Conservation (phyloP, 345 rosid genomes). For the Tarenaya hassleriana region DNA sequence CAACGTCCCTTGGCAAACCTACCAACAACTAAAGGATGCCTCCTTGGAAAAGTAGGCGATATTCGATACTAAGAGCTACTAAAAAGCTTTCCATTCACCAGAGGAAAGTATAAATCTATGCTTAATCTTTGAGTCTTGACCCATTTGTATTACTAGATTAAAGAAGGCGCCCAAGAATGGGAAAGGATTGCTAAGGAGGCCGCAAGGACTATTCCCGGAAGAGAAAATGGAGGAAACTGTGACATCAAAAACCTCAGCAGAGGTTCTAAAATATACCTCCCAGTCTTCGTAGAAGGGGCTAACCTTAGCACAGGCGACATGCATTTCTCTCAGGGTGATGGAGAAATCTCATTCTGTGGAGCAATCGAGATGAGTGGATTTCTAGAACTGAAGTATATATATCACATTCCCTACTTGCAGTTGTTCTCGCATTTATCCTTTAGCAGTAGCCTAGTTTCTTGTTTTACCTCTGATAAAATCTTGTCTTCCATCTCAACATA, state of each 20-base stretch:
- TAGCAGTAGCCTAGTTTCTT: too few species aligned
- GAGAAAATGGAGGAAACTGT: constrained; percentile 97
- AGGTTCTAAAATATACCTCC: constrained; percentile 80
- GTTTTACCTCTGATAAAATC: neutral
- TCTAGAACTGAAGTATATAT: constrained; percentile 64
- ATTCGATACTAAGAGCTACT: constrained; percentile 1
- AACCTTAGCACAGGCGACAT: constrained; percentile 86
- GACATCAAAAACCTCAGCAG: constrained; percentile 84
- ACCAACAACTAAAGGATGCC: constrained; percentile 67
- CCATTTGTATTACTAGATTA: too few species aligned
- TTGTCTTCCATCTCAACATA: neutral
- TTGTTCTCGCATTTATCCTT: neutral
- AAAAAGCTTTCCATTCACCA: too few species aligned
- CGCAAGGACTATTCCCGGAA: constrained; percentile 83
- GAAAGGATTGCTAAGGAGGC: constrained; percentile 66
- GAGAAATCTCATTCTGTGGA: constrained; percentile 89
- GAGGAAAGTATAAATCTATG: too few species aligned
- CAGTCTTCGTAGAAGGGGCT: constrained; percentile 88
- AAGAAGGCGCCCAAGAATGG: constrained; percentile 64
- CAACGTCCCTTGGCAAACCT: constrained; percentile 69
- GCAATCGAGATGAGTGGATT: constrained; percentile 97
- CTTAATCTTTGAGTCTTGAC: too few species aligned
- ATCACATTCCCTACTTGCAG: neutral
- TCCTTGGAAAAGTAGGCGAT: constrained; percentile 52
- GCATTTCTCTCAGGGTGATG: constrained; percentile 98